Base-by-base conservation (phyloP, 441 rosid genomes). In the Lepidium campestre region DNA sequence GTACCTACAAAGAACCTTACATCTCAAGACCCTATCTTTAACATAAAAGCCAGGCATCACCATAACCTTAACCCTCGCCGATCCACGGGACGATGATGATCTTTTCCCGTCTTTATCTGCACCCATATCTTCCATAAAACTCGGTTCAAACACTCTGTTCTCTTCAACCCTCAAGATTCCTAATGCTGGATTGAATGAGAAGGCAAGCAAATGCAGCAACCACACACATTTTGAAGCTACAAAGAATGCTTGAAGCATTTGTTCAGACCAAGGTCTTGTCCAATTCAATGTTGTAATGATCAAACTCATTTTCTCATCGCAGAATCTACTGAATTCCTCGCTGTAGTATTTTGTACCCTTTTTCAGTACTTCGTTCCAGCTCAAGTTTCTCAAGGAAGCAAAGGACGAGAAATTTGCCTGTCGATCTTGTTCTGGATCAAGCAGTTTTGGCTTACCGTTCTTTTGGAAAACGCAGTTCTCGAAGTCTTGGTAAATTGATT, bases 1-100 rank as follows among this genome's bases (percentile, higher is more conserved):
- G 14, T 86, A 82, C 83, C 89, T 83, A 77, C 97, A 89, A 20
- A 93, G 80, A 66, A 91, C 99, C 88, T 91, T 89, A 70, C 99
- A 87, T 75, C 89, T 89, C 72, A 93, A 75, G 61, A 89, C 91
- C 73, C 76, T 86, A 22, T 80, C 91, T 32, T 80, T 85, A 44
- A 93, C 87, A 73, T 89, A 93, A 78, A 89, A 93, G 10, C 97
- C 96, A 0, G 97, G 99, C 90, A 85, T 86, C 37, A 91, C 96
- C 99, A 89, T 90, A 65, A 86, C 78, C 86, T 89, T 93, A 48
- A 93, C 93, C 67, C 78, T 18, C 54, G 75, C 77, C 4, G 75
- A 74, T 52, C 85, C 79, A 6, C 73, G 71, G 3, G 80, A 47
- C 5, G 36, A 39, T 29, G 62, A 8, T 73, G 77, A 67, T 62